Evolutionary conservation across 345 rosid species (phyloP).

Genomic region (Eucalyptus curtisii): DNA sequence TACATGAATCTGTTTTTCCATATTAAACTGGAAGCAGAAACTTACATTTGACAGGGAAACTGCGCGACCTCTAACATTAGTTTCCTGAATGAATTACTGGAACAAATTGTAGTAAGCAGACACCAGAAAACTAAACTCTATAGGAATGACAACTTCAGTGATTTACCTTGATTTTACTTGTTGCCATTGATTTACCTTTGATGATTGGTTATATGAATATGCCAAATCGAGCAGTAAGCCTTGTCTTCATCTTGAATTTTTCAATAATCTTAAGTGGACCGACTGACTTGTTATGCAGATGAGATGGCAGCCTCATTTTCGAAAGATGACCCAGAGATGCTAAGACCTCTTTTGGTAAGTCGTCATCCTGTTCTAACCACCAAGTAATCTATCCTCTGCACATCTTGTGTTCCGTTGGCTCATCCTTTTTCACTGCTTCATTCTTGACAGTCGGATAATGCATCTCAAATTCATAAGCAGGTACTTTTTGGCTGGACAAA

Average conservation of each 20-base stretch:
- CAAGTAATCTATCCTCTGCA: neutral
- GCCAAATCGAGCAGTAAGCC: neutral
- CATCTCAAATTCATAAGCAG: neutral
- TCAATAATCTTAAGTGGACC: neutral
- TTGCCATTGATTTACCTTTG: neutral
- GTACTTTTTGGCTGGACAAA: neutral
- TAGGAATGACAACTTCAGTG: neutral
- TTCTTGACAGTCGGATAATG: neutral
- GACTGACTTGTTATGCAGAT: constrained; percentile 3
- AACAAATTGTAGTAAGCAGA: neutral
- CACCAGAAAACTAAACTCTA: neutral
- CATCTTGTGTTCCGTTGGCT: neutral
- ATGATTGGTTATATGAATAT: neutral
- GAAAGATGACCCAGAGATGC: constrained; percentile 10
- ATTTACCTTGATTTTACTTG: neutral
- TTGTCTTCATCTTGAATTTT: neutral
- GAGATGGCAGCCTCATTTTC: neutral
- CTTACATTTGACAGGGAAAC: neutral
- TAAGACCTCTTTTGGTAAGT: constrained; percentile 26
- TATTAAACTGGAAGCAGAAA: neutral
- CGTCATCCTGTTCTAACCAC: neutral
- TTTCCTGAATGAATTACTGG: neutral
- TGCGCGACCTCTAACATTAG: neutral
- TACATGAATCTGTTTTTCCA: neutral
- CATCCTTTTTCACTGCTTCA: neutral